Conservation (phyloP, 495 filamentous ascomycete species). For the Penicillium atrosanguineum region DNA sequence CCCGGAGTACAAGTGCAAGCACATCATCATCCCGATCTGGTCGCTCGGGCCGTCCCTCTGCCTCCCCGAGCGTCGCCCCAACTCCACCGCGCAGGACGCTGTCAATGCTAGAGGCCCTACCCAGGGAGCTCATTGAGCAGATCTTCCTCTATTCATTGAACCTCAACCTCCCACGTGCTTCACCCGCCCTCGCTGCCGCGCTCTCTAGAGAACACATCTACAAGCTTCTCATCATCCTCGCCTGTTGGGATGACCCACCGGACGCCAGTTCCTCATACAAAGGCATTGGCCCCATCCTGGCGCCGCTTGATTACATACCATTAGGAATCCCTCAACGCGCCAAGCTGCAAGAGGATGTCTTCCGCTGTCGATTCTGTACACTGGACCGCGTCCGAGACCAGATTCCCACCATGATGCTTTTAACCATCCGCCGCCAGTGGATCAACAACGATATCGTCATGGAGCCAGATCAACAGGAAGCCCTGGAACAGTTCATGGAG, state of each 20-base stretch:
- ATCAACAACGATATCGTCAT: constrained; percentile 26
- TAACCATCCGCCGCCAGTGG: constrained; percentile 37
- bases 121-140: constrained; percentile 52
- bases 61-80: not conserved
- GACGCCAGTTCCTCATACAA: not conserved
- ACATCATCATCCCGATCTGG: constrained; percentile 3
- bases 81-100: constrained; percentile 21
- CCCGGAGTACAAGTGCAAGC: not conserved
- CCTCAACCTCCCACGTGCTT: constrained; percentile 44
- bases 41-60: not conserved
- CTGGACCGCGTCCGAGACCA: constrained; percentile 26
- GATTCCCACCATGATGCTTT: constrained; percentile 32
- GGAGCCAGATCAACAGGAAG: constrained; percentile 15
- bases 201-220: constrained; percentile 45
- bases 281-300: constrained; percentile 26
- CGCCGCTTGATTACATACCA: constrained; percentile 33
- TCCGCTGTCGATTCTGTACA: constrained; percentile 42
- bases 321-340: constrained; percentile 20
- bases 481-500: constrained; percentile 22
- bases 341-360: constrained; percentile 29
- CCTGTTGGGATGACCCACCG: constrained; percentile 37
- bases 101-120: constrained; percentile 48
- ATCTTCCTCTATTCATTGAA: constrained; percentile 53
- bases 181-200: constrained; percentile 32
- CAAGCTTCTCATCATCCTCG: constrained; percentile 35